phyloP scores from a whole-genome alignment of 805 yeast species.

The Lipomyces spencermartinsiae region DNA sequence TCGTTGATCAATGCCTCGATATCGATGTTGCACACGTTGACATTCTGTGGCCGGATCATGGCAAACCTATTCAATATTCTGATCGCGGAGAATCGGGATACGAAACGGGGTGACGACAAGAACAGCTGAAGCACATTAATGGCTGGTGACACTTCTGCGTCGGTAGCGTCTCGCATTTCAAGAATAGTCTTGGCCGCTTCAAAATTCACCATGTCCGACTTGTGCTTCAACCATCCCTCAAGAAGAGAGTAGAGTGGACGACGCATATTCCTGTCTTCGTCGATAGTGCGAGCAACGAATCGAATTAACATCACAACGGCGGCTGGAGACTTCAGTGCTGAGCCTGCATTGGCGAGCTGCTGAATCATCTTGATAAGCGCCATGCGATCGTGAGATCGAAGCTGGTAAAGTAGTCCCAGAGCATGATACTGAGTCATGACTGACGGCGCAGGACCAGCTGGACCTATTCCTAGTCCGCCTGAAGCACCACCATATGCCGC shows the following conservation, averaged over 20 bases:
- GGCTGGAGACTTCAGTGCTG: conserved; percentile 72
- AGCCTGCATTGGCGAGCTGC: conserved; percentile 58
- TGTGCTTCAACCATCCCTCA: conserved; percentile 73
- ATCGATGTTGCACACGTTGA: conserved; percentile 76
- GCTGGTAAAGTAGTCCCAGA: conserved; percentile 82
- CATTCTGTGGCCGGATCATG: conserved; percentile 75
- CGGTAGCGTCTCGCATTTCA: conserved; percentile 59
- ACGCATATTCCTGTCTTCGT: conserved; percentile 71
- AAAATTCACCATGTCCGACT: conserved; percentile 85
- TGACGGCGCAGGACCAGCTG: conserved; percentile 60
- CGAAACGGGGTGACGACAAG: conserved; percentile 84
- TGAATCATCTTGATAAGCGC: conserved; percentile 89
- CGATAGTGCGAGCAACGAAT: conserved; percentile 72
- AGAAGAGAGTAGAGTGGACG: conserved; percentile 68
- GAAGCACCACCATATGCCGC: conserved; percentile 31
- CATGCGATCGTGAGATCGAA: conserved; percentile 91
- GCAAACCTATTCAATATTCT: conserved; percentile 87
- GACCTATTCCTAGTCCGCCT: conserved; percentile 32
- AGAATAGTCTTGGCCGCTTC: conserved; percentile 86
- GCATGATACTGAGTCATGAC: conserved; percentile 95
- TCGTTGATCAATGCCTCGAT: conserved; percentile 87
- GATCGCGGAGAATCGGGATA: conserved; percentile 91
- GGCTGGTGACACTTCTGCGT: conserved; percentile 72
- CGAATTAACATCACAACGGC: conserved; percentile 87
- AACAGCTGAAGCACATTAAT: conserved; percentile 75